These are phyloP conservation scores for Hypoxylon subgilvum DNA, from an alignment of 495 filamentous ascomycete genomes.

Conservation along the genomic window DNA sequence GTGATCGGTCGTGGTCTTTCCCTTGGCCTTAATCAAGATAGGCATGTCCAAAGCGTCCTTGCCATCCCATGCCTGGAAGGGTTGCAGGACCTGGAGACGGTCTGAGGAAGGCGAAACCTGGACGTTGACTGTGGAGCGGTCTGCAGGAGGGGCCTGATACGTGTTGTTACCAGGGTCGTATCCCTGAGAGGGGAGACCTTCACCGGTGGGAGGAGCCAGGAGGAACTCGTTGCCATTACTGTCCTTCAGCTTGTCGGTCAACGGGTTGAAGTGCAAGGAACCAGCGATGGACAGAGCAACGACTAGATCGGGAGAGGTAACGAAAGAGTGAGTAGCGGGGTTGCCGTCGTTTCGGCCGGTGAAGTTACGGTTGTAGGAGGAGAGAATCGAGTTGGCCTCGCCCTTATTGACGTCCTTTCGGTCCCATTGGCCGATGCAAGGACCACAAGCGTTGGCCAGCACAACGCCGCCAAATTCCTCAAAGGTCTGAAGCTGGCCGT, in stretches of 20 bases:
- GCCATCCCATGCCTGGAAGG: constrained; percentile 89
- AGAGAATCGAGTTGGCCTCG: constrained; percentile 93
- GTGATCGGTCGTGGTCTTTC: constrained; percentile 99
- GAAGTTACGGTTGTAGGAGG: constrained; percentile 99
- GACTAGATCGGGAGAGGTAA: constrained; percentile 96
- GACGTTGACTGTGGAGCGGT: constrained; percentile 74
- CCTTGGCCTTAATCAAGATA: constrained; percentile 96
- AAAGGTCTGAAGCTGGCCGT: constrained; percentile 93
- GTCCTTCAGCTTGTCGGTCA: constrained; percentile 92
- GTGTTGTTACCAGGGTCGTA: constrained; percentile 95
- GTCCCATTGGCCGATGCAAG: constrained; percentile 87
- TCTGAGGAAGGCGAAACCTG: constrained; percentile 88
- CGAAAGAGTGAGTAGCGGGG: constrained; percentile 97
- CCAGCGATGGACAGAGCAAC: constrained; percentile 92
- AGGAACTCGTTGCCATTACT: constrained; percentile 97
- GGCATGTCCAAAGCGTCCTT: constrained; percentile 89
- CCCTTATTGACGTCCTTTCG: constrained; percentile 95
- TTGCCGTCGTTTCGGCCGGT: constrained; percentile 99
- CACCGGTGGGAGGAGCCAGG: constrained; percentile 78
- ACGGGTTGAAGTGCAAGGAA: constrained; percentile 92
- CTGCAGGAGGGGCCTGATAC: constrained; percentile 91
- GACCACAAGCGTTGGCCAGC: constrained; percentile 94
- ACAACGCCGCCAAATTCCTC: constrained; percentile 98
- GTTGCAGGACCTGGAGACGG: constrained; percentile 88
- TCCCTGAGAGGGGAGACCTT: constrained; percentile 78